Conservation (phyloP, 2,329 filamentous ascomycete genomes). For the Paecilomyces fulvus region DNA sequence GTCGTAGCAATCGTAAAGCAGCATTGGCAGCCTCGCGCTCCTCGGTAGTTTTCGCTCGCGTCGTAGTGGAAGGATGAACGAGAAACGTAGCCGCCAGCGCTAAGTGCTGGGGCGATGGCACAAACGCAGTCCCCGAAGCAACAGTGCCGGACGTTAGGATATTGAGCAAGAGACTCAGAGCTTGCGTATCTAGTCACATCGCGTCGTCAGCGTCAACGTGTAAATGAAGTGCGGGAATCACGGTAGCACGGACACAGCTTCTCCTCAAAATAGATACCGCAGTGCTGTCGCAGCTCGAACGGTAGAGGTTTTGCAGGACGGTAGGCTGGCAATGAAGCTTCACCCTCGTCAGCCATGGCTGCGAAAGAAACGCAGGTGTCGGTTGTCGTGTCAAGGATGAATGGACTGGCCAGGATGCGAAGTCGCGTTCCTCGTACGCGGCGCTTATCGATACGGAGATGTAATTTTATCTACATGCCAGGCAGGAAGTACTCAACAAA, state of each 20-base stretch:
- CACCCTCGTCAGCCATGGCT: constrained; percentile 13
- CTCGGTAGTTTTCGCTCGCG: constrained; percentile 55
- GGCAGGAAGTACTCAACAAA: background rate
- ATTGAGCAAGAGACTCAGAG: constrained; percentile 54
- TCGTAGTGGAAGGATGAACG: constrained; percentile 75
- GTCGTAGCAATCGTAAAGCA: constrained; percentile 62
- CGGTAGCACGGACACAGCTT: constrained; percentile 49
- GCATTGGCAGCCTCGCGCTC: constrained; percentile 55
- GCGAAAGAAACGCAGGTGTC: background rate
- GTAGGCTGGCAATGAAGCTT: constrained; percentile 30
- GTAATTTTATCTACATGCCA: background rate
- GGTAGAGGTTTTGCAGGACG: constrained; percentile 50
- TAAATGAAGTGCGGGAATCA: background rate
- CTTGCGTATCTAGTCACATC: constrained; percentile 42
- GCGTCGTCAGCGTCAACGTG: background rate
- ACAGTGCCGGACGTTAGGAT: constrained; percentile 23
- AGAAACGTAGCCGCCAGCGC: constrained; percentile 71
- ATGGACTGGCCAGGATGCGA: background rate
- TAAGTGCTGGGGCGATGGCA: constrained; percentile 65
- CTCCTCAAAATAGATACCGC: constrained; percentile 67
- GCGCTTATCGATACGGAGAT: background rate
- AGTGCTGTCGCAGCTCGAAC: constrained; percentile 57
- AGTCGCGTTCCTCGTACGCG: background rate
- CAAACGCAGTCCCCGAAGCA: constrained; percentile 43
- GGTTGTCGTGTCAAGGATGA: background rate